Evolutionary conservation across 2,329 filamentous ascomycete species (phyloP).

Genomic region (Colletotrichum gigasporum): DNA sequence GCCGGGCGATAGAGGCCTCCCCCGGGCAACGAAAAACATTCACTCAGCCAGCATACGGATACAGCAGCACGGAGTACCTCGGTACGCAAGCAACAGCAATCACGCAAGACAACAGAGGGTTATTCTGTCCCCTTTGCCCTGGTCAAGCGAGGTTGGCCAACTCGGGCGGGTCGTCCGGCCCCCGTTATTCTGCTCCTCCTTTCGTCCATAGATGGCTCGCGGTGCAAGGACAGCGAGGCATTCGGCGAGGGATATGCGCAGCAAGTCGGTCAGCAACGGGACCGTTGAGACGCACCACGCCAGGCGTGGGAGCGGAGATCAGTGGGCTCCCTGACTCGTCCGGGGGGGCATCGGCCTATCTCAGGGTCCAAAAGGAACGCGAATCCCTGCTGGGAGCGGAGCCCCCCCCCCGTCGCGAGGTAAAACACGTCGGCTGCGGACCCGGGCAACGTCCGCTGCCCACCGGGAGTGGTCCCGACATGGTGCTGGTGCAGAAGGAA

Average conservation of each 20-base stretch:
- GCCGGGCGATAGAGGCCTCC: neutral
- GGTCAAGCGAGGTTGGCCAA: neutral
- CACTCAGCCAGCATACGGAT: neutral
- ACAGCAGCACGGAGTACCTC: neutral
- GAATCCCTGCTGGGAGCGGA: conserved; percentile 8
- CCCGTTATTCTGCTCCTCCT: too few relatives aligned
- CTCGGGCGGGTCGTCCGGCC: conserved; percentile 2
- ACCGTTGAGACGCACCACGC: neutral
- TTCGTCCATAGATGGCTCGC: too few relatives aligned
- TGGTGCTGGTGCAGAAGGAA: too few relatives aligned
- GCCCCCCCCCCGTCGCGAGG: conserved; percentile 14
- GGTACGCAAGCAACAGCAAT: neutral
- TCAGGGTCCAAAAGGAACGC: neutral
- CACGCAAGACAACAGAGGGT: conserved; percentile 4
- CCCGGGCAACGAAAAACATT: neutral
- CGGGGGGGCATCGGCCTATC: conserved; percentile 12
- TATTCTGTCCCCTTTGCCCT: conserved; percentile 2
- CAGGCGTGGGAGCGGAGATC: conserved; percentile 5
- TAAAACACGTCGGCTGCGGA: conserved; percentile 18
- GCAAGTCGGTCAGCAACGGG: neutral
- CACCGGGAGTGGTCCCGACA: conserved; percentile 6
- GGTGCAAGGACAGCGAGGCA: too few relatives aligned
- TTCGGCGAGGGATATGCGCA: neutral
- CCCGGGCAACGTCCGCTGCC: neutral
- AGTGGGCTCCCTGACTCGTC: conserved; percentile 20